Percentiles rank a stretch among this genome's conserved stretches.
These are phyloP conservation scores for Grigorovia humatica DNA, from an alignment of 805 yeast genomes.

Conservation along the genomic window DNA sequence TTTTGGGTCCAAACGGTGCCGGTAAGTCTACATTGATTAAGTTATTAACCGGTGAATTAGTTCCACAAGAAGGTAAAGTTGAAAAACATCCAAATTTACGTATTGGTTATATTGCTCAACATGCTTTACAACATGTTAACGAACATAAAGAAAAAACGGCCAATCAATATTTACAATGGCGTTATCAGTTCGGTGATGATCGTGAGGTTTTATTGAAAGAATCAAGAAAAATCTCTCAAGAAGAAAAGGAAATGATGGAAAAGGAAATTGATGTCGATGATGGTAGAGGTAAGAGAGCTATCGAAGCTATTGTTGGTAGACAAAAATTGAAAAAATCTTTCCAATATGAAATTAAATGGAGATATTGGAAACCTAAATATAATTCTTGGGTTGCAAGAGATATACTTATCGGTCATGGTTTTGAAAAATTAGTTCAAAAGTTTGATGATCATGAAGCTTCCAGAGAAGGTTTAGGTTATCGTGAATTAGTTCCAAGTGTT, in stretches of 20 bases:
- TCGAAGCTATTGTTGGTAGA: constrained; percentile 95
- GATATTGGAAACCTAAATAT: constrained; percentile 79
- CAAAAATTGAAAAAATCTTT: constrained; percentile 91
- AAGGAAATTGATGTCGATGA: constrained; percentile 73
- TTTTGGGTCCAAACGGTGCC: constrained; percentile 97
- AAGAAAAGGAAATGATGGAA: constrained; percentile 59
- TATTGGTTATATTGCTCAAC: constrained; percentile 98
- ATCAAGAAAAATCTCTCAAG: constrained; percentile 75
- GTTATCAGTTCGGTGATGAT: constrained; percentile 95
- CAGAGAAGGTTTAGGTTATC: constrained; percentile 97
- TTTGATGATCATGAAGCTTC: constrained; percentile 99
- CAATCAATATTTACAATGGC: constrained; percentile 96
- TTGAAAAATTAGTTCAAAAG: constrained; percentile 83
- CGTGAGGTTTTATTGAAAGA: constrained; percentile 92
- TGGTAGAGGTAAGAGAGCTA: constrained; percentile 77
- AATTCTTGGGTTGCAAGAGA: constrained; percentile 92
- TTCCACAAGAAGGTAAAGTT: constrained; percentile 79
- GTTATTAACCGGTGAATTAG: constrained; percentile 81
- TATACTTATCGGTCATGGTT: constrained; percentile 68
- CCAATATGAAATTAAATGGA: constrained; percentile 97
- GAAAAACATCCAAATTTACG: constrained; percentile 98
- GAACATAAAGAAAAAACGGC: constrained; percentile 97
- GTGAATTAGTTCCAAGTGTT: constrained; percentile 84
- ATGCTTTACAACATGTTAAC: constrained; percentile 94
- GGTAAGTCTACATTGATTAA: constrained; percentile 96